Base-by-base conservation (phyloP, 345 rosid genomes). In the Euphorbia lathyris region DNA sequence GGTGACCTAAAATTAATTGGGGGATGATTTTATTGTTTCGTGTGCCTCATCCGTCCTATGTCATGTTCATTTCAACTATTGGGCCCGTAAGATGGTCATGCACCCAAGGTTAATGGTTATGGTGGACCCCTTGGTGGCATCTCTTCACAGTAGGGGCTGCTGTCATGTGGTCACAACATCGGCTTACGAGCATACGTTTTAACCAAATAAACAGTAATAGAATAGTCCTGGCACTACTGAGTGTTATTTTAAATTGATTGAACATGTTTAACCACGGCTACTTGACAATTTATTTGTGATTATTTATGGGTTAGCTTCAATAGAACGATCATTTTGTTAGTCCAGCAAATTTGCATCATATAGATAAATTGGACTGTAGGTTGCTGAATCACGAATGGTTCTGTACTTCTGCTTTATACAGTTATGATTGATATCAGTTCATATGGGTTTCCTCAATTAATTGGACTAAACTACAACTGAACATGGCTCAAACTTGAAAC, bases 121-220 rank as follows among this genome's bases (percentile, higher is more conserved):
- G 67, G 67, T 43, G 51, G 51, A 16, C 51, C 51, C 51, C 51
- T 1, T 45, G 51, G 40, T 32, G 71, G 56, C 59, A 62, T 43
- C 53, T 43, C 22, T 40, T 51, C 17, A 13, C 16, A 68, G 38
- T 1, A 38, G 8, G 53, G 23, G 20, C 20, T 29, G 58, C 48
- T 70, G 73, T 29, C 4, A 58, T 48, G 38, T 23, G 29, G 74
- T 30, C 30, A 50, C 57, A 30, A 34, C 66, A 13, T n/a, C 38
- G 38, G 38, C 38, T 34, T 2, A 34, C 38, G 38, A 34, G 7
- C 29, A n/a, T n/a, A 32, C 0, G 8, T 19, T n/a, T 66, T 29
- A n/a, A n/a, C 69, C 26, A 66, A 30, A 30, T 19, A 42, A 30
- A 30, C n/a, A n/a, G n/a, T n/a, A 51, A 22, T 29, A 32, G 10